Evolutionary conservation across 345 rosid genomes (phyloP).

Genomic region (Aegle marmelos): DNA sequence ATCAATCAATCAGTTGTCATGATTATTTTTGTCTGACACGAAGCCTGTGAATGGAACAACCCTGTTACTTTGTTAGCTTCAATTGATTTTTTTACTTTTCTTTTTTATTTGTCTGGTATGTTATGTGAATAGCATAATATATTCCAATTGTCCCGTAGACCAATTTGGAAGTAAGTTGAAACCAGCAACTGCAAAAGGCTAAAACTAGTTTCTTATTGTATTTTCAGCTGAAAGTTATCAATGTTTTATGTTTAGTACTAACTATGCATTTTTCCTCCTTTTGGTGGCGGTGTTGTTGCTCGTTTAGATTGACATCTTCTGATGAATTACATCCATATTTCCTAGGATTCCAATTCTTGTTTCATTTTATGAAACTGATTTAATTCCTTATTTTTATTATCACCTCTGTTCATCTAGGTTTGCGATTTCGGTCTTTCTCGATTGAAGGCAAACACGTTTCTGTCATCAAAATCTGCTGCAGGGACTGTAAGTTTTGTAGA

Average conservation of each 20-base stretch:
- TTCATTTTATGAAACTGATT: background rate
- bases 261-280: background rate
- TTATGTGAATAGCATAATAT: background rate
- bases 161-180: background rate
- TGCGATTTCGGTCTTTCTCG: slow-evolving; percentile 99
- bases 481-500: slow-evolving; percentile 82
- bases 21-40: background rate
- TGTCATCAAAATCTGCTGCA: slow-evolving; percentile 98
- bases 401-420: slow-evolving; percentile 49
- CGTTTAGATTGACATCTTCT: background rate
- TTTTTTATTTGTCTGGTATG: background rate
- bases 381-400: slow-evolving; percentile 9
- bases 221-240: background rate
- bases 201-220: background rate
- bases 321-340: background rate
- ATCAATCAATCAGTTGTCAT: no score
- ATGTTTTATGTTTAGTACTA: background rate
- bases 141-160: background rate
- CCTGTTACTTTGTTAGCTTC: background rate
- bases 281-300: background rate
- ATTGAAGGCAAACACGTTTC: slow-evolving; percentile 89
- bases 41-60: background rate
- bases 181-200: background rate
- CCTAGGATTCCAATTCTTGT: background rate
- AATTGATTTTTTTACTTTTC: background rate